Evolutionary conservation across 768 basidiomycete genomes (phyloP), one percentile per base, ranked within the genome.

Genomic region (Suillus americanus): DNA sequence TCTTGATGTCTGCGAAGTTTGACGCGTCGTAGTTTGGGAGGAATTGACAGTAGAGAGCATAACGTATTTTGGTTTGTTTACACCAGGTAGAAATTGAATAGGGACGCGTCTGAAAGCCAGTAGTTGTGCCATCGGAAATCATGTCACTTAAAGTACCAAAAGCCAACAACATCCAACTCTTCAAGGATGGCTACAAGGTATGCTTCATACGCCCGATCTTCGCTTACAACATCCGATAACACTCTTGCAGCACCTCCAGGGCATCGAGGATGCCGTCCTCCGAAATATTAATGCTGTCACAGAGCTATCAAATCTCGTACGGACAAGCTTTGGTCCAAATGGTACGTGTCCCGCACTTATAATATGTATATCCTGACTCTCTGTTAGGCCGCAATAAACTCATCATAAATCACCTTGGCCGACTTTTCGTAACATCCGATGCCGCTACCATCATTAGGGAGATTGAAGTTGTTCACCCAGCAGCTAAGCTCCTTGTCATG

Each of bases 401-500:
- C 62, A 80, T 99, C 75, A 97, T 99, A 79, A 99, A 99, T 77
- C 97, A 99, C 78, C 83, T 99, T 41, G 95, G 95, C 62, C 85
- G 89, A 76, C 84, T 98, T 45, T 99, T 99, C 78, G 96, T 99
- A 65, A 99, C 97, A 40, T 97, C 95, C 55, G 97, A 99, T 86
- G 97, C 97, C 12, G 97, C 97, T 14, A 99, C 97, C 64, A 99
- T 99, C 78, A 95, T 99, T 72, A 86, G 91, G 68, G 97, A 99
- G 80, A 89, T 99, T 73, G 97, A 99, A 74, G 95, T 99, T 63
- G 95, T 99, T 18, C 97, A 99, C 77, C 97, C 97, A 1, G 97
- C 97, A 6, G 97, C 96, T 38, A 99, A 99, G 75, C 82, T 99
- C n/a, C 80, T 99, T n/a, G 97, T 98, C 16, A 97, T 98, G 95